phyloP scores from a whole-genome alignment of 805 yeast genomes.

The Sugiyamaella floridensis region DNA sequence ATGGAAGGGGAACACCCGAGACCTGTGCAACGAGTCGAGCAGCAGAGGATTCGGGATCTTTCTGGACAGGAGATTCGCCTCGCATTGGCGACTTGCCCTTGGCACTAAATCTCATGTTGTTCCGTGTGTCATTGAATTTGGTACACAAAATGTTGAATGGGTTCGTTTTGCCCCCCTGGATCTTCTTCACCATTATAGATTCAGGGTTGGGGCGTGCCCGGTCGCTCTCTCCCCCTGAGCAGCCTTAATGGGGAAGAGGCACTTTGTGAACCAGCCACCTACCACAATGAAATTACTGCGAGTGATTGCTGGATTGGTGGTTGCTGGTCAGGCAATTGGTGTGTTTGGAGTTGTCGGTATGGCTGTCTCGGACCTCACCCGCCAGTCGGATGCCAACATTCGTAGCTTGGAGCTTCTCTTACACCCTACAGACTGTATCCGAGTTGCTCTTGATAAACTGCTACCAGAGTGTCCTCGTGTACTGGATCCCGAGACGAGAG shows the following conservation, averaged over 20 bases:
- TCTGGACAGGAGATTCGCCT: background rate
- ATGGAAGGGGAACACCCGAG: conserved; percentile 13
- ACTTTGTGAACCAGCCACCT: background rate
- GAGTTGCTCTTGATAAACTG: conserved; percentile 21
- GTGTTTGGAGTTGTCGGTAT: background rate
- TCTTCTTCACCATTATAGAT: background rate
- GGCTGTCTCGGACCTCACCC: background rate
- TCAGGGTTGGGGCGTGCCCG: background rate
- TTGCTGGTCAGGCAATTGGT: background rate
- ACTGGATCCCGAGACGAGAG: conserved; percentile 15
- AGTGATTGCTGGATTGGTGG: background rate
- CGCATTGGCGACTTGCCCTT: background rate
- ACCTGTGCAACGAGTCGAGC: conserved; percentile 15
- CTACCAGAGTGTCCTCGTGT: conserved; percentile 22
- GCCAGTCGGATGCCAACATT: background rate
- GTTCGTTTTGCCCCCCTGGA: background rate
- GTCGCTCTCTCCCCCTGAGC: background rate
- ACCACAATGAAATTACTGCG: too few relatives aligned
- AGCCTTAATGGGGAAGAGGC: background rate
- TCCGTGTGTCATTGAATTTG: background rate
- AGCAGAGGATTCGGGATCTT: background rate
- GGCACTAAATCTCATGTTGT: background rate
- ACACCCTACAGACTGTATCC: conserved; percentile 23
- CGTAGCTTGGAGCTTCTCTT: background rate
- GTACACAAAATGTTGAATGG: background rate